phyloP scores from a whole-genome alignment of 345 rosid genomes.

The Carallia brachiata region DNA sequence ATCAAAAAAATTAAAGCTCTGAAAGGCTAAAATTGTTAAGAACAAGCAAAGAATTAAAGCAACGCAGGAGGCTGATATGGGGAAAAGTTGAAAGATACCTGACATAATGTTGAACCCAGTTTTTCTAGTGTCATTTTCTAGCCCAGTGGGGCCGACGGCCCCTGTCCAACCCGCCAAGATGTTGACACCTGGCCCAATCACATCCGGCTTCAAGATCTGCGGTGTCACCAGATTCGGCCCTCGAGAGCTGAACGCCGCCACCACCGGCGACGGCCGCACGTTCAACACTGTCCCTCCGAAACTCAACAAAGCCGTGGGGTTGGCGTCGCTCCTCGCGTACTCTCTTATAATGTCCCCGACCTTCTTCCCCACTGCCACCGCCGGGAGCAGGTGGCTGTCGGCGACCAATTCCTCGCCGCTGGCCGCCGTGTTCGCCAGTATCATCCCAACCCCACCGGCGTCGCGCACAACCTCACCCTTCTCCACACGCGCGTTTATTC shows the following conservation, averaged over 20 bases:
- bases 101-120: conserved; percentile 75
- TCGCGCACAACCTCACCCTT: conserved; percentile 76
- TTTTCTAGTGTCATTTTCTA: conserved; percentile 59
- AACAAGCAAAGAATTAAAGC: no score
- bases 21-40: no score
- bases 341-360: conserved; percentile 55
- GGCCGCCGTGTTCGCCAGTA: conserved; percentile 59
- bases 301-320: conserved; percentile 52
- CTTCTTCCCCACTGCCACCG: conserved; percentile 64
- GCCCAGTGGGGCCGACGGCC: conserved; percentile 67
- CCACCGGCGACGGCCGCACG: conserved; percentile 74
- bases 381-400: conserved; percentile 78
- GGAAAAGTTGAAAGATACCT: conserved; percentile 38
- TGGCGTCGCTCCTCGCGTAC: conserved; percentile 38
- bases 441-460: conserved; percentile 88
- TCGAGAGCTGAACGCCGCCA: conserved; percentile 85
- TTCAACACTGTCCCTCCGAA: conserved; percentile 72
- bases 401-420: conserved; percentile 82
- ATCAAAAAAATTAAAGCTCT: no score
- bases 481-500: conserved; percentile 67
- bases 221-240: conserved; percentile 80
- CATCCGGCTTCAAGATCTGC: conserved; percentile 80
- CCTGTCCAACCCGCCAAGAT: conserved; percentile 85
- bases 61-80: no score
- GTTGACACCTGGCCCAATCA: conserved; percentile 88